A percentile compares a stretch with the other conserved stretches of the same genome.
These are phyloP conservation scores for Stemphylium lycopersici DNA, from an alignment of 2,329 filamentous ascomycete genomes.

Conservation along the genomic window DNA sequence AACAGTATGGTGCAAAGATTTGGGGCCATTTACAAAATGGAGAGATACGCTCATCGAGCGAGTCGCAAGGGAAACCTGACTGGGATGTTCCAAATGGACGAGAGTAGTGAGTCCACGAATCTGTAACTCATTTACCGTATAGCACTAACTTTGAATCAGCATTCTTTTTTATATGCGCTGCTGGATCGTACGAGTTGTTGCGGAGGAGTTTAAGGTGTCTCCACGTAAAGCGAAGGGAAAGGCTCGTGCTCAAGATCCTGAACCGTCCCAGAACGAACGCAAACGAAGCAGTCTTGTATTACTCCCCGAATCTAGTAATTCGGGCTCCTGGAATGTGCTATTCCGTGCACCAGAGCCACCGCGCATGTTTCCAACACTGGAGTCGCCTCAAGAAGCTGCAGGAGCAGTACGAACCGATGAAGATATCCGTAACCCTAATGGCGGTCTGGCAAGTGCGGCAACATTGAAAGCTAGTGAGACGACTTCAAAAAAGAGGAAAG, in stretches of 20 bases:
- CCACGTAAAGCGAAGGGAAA: constrained; percentile 11
- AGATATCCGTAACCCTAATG: not conserved
- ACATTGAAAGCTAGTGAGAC: not conserved
- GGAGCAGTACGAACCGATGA: not conserved
- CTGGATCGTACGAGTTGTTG: constrained; percentile 14
- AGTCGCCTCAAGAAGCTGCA: not conserved
- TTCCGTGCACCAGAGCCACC: constrained; percentile 3
- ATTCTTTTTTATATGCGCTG: constrained; percentile 21
- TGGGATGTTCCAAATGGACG: constrained; percentile 9
- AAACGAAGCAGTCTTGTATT: not conserved
- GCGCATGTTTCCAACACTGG: not conserved
- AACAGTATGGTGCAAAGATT: constrained; percentile 10
- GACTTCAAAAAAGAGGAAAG: constrained; percentile 18
- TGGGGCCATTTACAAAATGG: constrained; percentile 12
- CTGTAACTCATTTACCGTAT: too few species aligned
- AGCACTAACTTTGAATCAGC: constrained; percentile 1
- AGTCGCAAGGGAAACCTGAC: constrained; percentile 7
- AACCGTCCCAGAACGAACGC: not conserved
- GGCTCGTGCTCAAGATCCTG: not conserved
- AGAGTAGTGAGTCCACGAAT: constrained; percentile 6
- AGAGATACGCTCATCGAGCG: not conserved
- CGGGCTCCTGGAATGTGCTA: not conserved
- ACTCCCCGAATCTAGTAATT: not conserved
- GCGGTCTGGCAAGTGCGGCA: not conserved
- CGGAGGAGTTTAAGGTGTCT: not conserved